These are phyloP conservation scores for Ustilago shanxiensis DNA, from an alignment of 1,284 basidiomycete genomes.

Conservation along the genomic window DNA sequence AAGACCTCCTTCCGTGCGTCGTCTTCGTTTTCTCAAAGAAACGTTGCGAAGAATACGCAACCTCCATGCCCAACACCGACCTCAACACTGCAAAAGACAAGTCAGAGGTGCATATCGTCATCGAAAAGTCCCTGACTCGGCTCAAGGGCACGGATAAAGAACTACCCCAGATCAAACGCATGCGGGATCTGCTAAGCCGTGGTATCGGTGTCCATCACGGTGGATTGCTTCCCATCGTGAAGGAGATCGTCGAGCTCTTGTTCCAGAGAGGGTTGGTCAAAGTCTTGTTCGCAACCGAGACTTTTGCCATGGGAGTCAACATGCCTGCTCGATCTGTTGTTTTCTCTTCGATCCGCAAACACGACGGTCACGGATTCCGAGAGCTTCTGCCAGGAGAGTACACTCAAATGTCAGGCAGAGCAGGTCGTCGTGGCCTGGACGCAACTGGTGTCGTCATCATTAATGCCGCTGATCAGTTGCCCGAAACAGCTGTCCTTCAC, in stretches of 20 bases:
- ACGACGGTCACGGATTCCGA: constrained; percentile 92
- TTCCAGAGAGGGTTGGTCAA: constrained; percentile 97
- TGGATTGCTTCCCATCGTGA: constrained; percentile 94
- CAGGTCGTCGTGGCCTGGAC: constrained; percentile 94
- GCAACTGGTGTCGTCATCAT: constrained; percentile 95
- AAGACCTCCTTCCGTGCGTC: constrained; percentile 88
- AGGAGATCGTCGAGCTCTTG: constrained; percentile 91
- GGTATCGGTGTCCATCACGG: constrained; percentile 99
- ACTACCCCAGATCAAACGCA: constrained; percentile 92
- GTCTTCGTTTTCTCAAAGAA: constrained; percentile 98
- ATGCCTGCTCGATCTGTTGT: constrained; percentile 99
- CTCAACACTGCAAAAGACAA: constrained; percentile 87
- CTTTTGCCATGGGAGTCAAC: constrained; percentile 97
- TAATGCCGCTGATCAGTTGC: constrained; percentile 81
- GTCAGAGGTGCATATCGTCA: constrained; percentile 94
- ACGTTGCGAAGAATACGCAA: constrained; percentile 94
- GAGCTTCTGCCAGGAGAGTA: constrained; percentile 77
- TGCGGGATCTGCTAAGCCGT: constrained; percentile 88
- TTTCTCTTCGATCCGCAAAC: constrained; percentile 94
- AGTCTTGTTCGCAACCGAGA: constrained; percentile 97
- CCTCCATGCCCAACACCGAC: constrained; percentile 87
- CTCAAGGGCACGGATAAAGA: constrained; percentile 89
- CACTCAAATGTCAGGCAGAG: constrained; percentile 99
- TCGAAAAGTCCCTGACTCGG: constrained; percentile 90
- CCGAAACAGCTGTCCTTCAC: constrained; percentile 75